These are phyloP conservation scores for Wickerhamiella australiensis DNA, from an alignment of 805 yeast genomes.

Conservation along the genomic window DNA sequence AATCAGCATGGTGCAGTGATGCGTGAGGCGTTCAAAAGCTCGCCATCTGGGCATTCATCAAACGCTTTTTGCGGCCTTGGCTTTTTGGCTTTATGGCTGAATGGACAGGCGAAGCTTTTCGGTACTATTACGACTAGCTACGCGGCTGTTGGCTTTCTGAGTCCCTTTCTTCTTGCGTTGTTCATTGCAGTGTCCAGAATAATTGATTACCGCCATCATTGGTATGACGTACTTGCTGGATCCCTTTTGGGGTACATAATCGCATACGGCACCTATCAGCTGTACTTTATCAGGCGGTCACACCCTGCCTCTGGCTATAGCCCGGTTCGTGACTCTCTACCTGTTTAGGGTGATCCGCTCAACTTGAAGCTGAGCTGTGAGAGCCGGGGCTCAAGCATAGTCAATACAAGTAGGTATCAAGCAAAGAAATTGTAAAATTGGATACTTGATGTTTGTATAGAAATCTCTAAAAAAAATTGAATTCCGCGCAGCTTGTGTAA, in stretches of 20 bases:
- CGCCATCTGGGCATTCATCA: conserved; percentile 49
- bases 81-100: conserved; percentile 38
- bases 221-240: conserved; percentile 71
- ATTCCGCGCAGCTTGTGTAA: no score
- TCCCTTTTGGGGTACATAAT: conserved; percentile 43
- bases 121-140: conserved; percentile 14
- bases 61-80: conserved; percentile 41
- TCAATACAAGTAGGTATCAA: no score
- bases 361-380: no score
- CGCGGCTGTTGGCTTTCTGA: conserved; percentile 8
- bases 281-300: background rate
- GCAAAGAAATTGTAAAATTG: no score
- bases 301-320: background rate
- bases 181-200: conserved; percentile 77
- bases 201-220: conserved; percentile 89
- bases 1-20: conserved; percentile 24
- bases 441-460: no score
- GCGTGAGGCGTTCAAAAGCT: conserved; percentile 42
- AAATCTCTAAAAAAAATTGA: no score
- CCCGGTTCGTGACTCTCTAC: background rate
- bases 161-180: conserved; percentile 46
- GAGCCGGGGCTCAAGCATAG: no score
- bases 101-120: conserved; percentile 37
- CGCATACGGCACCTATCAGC: background rate
- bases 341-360: no score